A percentile compares a stretch with the other conserved stretches of the same genome.
These are phyloP conservation scores for Leavenworthia alabamica DNA, from an alignment of 345 rosid genomes.

Conservation along the genomic window DNA sequence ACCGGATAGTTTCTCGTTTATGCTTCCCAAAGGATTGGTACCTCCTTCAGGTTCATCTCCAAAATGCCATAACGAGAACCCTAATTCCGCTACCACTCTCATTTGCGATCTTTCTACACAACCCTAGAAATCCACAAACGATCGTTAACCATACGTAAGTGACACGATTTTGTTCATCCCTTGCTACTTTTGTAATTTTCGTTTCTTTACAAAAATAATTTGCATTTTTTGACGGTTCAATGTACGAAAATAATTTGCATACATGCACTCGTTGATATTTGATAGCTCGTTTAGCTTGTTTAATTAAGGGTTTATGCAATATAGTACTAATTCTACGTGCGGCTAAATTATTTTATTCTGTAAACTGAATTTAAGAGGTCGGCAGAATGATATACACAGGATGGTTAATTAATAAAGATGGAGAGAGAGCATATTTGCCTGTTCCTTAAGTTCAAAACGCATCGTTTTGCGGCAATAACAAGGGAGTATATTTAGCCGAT, in stretches of 20 bases:
- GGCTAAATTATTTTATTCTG: not conserved
- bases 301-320: not conserved
- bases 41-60: slow-evolving; percentile 32
- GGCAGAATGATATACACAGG: not conserved
- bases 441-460: slow-evolving; percentile 13
- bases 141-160: slow-evolving; percentile 15
- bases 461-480: slow-evolving; percentile 10
- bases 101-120: slow-evolving; percentile 18
- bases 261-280: not conserved
- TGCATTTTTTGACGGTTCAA: not conserved
- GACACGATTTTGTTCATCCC: slow-evolving; percentile 14
- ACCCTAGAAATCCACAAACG: slow-evolving; percentile 7
- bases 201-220: not conserved
- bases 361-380: not conserved
- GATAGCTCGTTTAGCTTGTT: not conserved
- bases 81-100: slow-evolving; percentile 11
- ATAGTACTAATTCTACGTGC: slow-evolving; percentile 7
- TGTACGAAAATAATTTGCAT: not conserved
- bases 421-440: slow-evolving; percentile 6
- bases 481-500: slow-evolving; percentile 26
- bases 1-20: slow-evolving; percentile 20
- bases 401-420: not conserved
- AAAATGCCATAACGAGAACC: not conserved
- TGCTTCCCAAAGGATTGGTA: slow-evolving; percentile 28
- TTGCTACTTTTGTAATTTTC: slow-evolving; percentile 11